Evolutionary conservation across 2,329 filamentous ascomycete species (phyloP).

Genomic region (Microdochium trichocladiopsis): DNA sequence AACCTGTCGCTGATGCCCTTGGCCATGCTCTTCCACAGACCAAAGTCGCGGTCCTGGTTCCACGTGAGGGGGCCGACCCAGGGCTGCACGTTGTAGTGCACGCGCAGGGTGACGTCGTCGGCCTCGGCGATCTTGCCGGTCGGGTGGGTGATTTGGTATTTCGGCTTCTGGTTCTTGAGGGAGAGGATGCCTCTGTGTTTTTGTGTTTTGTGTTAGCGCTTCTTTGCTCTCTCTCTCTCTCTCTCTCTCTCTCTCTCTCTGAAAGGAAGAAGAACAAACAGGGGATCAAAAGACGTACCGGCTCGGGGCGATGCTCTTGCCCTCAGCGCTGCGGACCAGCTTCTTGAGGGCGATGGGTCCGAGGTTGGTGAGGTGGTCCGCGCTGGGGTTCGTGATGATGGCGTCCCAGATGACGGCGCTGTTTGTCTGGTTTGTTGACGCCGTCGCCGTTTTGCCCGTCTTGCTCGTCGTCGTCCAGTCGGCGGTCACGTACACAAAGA

Average conservation of each 20-base stretch:
- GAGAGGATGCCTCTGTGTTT: conserved; percentile 59
- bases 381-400: conserved; percentile 74
- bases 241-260: not conserved
- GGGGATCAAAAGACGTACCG: conserved; percentile 31
- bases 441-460: conserved; percentile 17
- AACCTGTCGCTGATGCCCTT: conserved; percentile 61
- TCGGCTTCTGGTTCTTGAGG: conserved; percentile 80
- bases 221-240: conserved; percentile 1
- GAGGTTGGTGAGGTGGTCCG: conserved; percentile 55
- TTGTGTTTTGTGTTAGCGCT: conserved; percentile 2
- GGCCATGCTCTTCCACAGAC: conserved; percentile 57
- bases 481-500: conserved; percentile 94
- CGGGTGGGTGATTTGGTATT: conserved; percentile 95
- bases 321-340: conserved; percentile 49
- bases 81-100: conserved; percentile 96
- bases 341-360: conserved; percentile 55
- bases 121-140: conserved; percentile 68
- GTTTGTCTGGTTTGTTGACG: conserved; percentile 36
- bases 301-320: conserved; percentile 53
- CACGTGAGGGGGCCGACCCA: conserved; percentile 89
- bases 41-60: conserved; percentile 54
- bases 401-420: conserved; percentile 92
- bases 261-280: not conserved
- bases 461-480: conserved; percentile 46
- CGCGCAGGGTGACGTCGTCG: conserved; percentile 66